Evolutionary conservation across 129 eudicot genomes (phyloP), one percentile per base, ranked within the genome.

Genomic region (Lactuca sativa): DNA sequence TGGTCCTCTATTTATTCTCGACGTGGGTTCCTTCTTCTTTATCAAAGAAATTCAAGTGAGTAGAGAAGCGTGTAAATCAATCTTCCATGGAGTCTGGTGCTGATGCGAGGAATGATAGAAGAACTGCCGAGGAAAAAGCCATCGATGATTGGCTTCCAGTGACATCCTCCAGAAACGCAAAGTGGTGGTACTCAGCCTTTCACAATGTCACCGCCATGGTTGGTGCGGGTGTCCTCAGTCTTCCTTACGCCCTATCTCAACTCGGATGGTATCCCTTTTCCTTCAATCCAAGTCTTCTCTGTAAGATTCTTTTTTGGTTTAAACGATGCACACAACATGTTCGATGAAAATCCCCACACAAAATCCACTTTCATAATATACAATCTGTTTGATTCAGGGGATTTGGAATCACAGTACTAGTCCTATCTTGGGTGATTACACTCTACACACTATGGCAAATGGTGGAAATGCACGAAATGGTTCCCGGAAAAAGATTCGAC

Each of bases 181-280:
- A 85, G 52, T 88, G 95, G 90, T 88, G 83, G 83, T 88, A 82
- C 70, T 85, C 90, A 0, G 77, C 90, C 17, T 82, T 88, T 60
- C 95, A 88, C 85, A 88, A 88, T 59, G 88, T 88, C 78, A 88
- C 95, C 15, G 90, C 95, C 73, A 88, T 85, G 95, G 95, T 85
- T 32, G 95, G 95, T 6, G 95, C 95, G 14, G 95, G 95, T 38
- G 95, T 88, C 15, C 95, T 88, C 57, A 80, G 90, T 80, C 90
- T 88, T 60, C 95, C 95, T 25, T 85, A 77, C 36, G 90, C 90
- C 57, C 32, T 88, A 62, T 82, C 90, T 0, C 56, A 82, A 44
- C 80, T 88, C 31, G 95, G 95, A 71, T 88, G 95, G 95, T 88
- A 77, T 36, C n/a, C 72, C 44, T 51, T 54, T 30, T 14, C 31